Conservation (phyloP, 805 yeast genomes). For the Cyberlindnera veronae region DNA sequence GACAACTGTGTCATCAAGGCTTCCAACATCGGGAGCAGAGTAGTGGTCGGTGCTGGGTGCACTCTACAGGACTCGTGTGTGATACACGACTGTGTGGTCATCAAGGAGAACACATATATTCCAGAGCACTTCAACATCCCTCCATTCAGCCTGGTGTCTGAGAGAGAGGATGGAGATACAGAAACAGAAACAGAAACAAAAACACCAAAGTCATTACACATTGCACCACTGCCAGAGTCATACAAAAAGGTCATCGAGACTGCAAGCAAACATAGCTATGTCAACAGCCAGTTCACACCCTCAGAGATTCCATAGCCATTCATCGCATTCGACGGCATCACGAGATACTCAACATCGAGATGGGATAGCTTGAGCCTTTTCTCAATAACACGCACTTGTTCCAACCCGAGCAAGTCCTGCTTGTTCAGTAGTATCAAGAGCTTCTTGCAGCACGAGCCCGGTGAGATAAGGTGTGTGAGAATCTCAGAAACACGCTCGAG, state of each 20-base stretch:
- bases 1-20: slow-evolving; percentile 31
- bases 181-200: not conserved
- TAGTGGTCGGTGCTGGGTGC: slow-evolving; percentile 42
- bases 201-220: slow-evolving; percentile 6
- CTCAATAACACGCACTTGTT: slow-evolving; percentile 13
- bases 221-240: slow-evolving; percentile 26
- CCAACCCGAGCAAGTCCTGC: slow-evolving; percentile 13
- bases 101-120: slow-evolving; percentile 38
- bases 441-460: slow-evolving; percentile 11
- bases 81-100: slow-evolving; percentile 50
- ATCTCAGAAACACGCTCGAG: slow-evolving; percentile 8
- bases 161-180: not conserved
- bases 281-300: slow-evolving; percentile 28
- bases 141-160: slow-evolving; percentile 43
- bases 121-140: slow-evolving; percentile 47
- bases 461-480: slow-evolving; percentile 6
- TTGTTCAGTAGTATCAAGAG: slow-evolving; percentile 23
- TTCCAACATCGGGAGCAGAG: slow-evolving; percentile 46
- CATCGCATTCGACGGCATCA: slow-evolving; percentile 19
- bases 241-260: slow-evolving; percentile 29
- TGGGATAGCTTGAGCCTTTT: slow-evolving; percentile 9
- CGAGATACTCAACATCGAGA: slow-evolving; percentile 14
- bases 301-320: slow-evolving; percentile 25
- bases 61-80: slow-evolving; percentile 34
- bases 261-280: slow-evolving; percentile 18